These are phyloP conservation scores for Coemansia sp. DNA, from an alignment of 371 early-diverging fungal genomes.

Conservation along the genomic window DNA sequence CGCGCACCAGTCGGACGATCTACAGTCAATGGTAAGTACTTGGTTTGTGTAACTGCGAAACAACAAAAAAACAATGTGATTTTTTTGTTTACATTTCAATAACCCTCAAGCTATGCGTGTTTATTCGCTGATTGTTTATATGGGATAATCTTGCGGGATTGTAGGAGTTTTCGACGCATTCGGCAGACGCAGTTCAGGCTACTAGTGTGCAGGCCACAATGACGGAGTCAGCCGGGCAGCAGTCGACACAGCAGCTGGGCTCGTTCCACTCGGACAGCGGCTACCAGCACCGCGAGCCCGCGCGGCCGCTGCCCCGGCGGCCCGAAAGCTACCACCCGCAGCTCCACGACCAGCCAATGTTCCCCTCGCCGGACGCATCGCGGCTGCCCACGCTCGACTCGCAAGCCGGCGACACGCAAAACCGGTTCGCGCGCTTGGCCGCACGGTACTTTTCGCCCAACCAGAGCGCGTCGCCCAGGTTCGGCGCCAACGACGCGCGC, in stretches of 20 bases:
- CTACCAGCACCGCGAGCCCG: not conserved
- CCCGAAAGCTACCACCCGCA: conserved; percentile 24
- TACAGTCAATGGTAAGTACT: conserved; percentile 29
- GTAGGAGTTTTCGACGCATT: conserved; percentile 38
- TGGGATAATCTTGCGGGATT: not conserved
- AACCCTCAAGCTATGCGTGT: not conserved
- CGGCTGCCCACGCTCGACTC: conserved; percentile 34
- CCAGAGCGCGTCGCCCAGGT: not conserved
- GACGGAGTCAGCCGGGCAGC: conserved; percentile 3
- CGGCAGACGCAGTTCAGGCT: conserved; percentile 10
- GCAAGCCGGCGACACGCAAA: not conserved
- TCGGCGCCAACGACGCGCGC: not conserved
- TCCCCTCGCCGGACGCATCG: conserved; percentile 1
- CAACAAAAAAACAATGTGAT: not conserved
- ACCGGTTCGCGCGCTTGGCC: conserved; percentile 28
- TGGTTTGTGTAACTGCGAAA: not conserved
- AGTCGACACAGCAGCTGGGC: not conserved
- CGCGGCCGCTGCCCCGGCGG: conserved; percentile 7
- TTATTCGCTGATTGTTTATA: not conserved
- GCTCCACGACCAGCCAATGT: not conserved
- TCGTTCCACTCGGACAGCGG: conserved; percentile 27
- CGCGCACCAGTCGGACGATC: conserved; percentile 2
- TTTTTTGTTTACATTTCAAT: not conserved
- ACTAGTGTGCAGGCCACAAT: conserved; percentile 3
- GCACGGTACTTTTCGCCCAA: conserved; percentile 27